Base-by-base conservation (phyloP, 1,284 basidiomycete genomes). In the Sporisorium scitamineum region DNA sequence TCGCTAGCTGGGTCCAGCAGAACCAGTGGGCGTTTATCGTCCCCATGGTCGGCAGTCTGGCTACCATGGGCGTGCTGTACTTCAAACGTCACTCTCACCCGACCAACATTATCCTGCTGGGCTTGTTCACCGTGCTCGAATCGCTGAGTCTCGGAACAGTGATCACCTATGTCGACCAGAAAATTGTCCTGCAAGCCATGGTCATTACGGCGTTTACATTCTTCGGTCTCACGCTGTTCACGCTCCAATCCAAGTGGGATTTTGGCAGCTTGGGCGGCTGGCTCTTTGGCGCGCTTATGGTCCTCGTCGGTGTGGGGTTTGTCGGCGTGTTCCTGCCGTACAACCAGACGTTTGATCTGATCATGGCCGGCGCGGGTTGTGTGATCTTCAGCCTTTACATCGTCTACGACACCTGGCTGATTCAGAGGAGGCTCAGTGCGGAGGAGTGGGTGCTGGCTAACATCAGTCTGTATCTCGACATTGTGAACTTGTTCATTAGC, bases 31-130 rank as follows among this genome's bases (percentile, higher is more conserved):
- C 78, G 8, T 71, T 84, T 54, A 73, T 84, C 56, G 60, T 93
- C 20, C 90, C 92, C 20, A 87, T 93, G 27, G 89, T 94, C 74
- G 91, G 90, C 29, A 91, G 92, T 20, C 86, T 95, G 44, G 85
- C 93, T 80, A 91, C 91, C 71, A 89, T 95, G 48, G 90, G 90
- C 5, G 86, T 93, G 48, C 88, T 94, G 16, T 94, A 90, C 87
- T 94, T 92, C 92, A 94, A 95, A 86, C 91, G 94, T 69, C 93
- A 94, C 87, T 90, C 89, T 83, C 90, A 93, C 84, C 93, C 94
- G 16, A 87, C 89, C 85, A 96, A 96, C 86, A 88, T 94, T 57
- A 87, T 92, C 54, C 88, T 95, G 16, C 88, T 96, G 41, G 89
- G 90, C 26, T 89, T 90, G 0, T 82, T 82, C 48, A 84, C 80